Evolutionary conservation across 2,329 filamentous ascomycete species (phyloP).

Genomic region (Cordyceps tenuipes): DNA sequence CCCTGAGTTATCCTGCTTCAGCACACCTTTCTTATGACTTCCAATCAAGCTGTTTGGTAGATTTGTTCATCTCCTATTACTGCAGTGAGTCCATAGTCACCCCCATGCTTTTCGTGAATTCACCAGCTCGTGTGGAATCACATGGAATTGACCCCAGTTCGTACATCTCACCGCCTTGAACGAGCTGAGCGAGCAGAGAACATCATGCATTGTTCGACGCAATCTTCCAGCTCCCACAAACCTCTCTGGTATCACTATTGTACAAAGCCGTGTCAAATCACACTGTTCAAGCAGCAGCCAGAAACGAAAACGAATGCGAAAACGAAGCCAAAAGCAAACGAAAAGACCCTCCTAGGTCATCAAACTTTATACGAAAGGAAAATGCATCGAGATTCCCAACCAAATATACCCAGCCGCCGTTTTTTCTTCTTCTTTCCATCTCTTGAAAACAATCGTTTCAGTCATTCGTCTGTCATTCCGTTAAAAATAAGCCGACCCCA

Average conservation of each 20-base stretch:
- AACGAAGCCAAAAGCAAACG: background rate
- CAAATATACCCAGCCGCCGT: background rate
- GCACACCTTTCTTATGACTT: too few species aligned
- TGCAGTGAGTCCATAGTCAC: too few species aligned
- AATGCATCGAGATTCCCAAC: background rate
- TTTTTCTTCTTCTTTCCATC: background rate
- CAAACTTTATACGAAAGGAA: background rate
- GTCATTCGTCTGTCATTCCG: background rate
- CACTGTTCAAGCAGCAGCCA: background rate
- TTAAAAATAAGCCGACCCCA: background rate
- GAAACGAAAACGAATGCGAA: background rate
- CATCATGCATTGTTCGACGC: background rate
- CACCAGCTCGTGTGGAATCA: too few species aligned
- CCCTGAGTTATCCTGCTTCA: too few species aligned
- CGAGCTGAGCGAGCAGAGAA: background rate
- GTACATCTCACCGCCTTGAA: background rate
- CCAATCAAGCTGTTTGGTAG: too few species aligned
- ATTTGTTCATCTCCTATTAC: too few species aligned
- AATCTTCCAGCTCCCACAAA: background rate
- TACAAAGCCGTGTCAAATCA: background rate
- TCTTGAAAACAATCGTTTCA: background rate
- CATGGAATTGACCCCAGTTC: too few species aligned
- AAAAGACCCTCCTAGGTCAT: background rate
- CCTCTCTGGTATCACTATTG: conserved; percentile 4
- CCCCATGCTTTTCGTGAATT: too few species aligned